A percentile compares a stretch with the other conserved stretches of the same genome.
These are phyloP conservation scores for Triticum monococcum DNA, from an alignment of 176 grass and related monocot species.

Conservation along the genomic window DNA sequence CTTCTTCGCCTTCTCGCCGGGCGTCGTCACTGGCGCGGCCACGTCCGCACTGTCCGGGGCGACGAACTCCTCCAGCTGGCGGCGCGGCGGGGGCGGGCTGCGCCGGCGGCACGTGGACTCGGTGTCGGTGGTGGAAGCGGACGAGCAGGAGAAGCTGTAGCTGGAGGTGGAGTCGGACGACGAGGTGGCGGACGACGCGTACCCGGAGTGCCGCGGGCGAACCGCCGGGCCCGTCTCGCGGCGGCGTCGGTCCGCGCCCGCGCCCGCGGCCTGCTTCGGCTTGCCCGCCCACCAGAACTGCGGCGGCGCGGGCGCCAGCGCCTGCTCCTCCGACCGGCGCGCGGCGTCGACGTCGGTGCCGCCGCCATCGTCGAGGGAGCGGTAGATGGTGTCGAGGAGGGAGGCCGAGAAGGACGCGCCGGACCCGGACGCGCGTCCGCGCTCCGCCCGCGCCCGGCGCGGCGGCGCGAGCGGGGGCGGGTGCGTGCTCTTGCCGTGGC, in stretches of 20 bases:
- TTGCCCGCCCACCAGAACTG: conserved; percentile 63
- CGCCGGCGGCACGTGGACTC: conserved; percentile 20
- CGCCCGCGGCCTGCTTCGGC: conserved; percentile 24
- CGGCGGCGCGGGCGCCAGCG: conserved; percentile 1
- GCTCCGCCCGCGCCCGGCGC: conserved; percentile 11
- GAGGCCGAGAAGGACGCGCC: conserved; percentile 67
- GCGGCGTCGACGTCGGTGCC: background rate
- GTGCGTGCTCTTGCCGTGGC: conserved; percentile 7
- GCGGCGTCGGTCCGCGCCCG: conserved; percentile 6
- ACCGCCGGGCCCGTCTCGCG: background rate
- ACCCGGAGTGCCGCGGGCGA: conserved; percentile 34
- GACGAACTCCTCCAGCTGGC: background rate
- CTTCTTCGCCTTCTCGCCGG: conserved; percentile 18
- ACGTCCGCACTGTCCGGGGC: background rate
- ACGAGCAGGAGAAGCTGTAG: conserved; percentile 57
- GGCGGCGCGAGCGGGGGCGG: conserved; percentile 28
- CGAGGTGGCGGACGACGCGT: conserved; percentile 48
- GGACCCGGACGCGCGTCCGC: conserved; percentile 25
- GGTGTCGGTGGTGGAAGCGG: conserved; percentile 41
- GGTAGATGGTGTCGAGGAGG: conserved; percentile 71
- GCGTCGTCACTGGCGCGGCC: background rate
- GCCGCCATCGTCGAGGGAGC: conserved; percentile 47
- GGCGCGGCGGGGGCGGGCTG: conserved; percentile 15
- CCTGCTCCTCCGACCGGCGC: conserved; percentile 21
- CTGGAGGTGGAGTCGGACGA: conserved; percentile 56